These are phyloP conservation scores for Hypoxylon rubiginosum DNA, from an alignment of 2,329 filamentous ascomycete genomes.

Conservation along the genomic window DNA sequence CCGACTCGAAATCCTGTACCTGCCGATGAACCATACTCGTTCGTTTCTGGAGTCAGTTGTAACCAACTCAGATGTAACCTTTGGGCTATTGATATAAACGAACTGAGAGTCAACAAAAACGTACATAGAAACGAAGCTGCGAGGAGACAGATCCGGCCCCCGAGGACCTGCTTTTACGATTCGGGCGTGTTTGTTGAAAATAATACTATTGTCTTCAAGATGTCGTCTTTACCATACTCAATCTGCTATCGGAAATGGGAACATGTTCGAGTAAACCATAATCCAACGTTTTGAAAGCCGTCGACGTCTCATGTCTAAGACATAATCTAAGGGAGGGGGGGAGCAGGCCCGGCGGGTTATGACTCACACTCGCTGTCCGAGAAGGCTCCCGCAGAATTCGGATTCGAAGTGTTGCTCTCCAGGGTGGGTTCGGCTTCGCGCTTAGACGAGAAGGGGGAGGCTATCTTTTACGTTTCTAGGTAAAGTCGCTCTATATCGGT, in stretches of 20 bases:
- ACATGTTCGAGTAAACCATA: conserved; percentile 55
- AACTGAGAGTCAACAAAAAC: too few relatives aligned
- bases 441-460: too few relatives aligned
- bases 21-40: too few relatives aligned
- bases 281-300: conserved; percentile 57
- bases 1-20: too few relatives aligned
- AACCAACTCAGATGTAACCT: too few relatives aligned
- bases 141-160: too few relatives aligned
- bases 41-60: too few relatives aligned
- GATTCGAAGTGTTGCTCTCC: conserved; percentile 48
- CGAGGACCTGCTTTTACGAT: conserved; percentile 59
- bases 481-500: too few relatives aligned
- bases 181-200: conserved; percentile 58
- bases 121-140: too few relatives aligned
- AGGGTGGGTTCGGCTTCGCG: conserved; percentile 38
- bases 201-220: conserved; percentile 55
- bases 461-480: too few relatives aligned
- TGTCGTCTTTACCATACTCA: conserved; percentile 52
- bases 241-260: conserved; percentile 56
- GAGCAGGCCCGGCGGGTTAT: conserved; percentile 43
- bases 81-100: too few relatives aligned
- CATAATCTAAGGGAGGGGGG: conserved; percentile 18
- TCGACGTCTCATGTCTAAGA: conserved; percentile 43
- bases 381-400: conserved; percentile 47
- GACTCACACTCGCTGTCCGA: conserved; percentile 48